Evolutionary conservation across 768 basidiomycete species (phyloP), one percentile per base, ranked within the genome.

Genomic region (Cystofilobasidium bisporidii): DNA sequence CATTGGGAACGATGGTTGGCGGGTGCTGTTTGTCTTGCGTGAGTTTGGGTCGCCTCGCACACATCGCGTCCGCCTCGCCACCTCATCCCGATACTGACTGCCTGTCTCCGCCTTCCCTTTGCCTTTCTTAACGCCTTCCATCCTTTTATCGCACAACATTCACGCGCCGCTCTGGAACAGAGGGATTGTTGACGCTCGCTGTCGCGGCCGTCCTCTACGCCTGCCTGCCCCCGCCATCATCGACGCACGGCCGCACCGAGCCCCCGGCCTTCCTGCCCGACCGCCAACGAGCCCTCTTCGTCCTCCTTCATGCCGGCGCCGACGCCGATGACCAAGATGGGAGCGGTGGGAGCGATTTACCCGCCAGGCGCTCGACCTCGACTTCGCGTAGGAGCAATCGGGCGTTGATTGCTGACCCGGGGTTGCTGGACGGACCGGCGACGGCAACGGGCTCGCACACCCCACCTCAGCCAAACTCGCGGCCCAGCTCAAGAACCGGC

Each of bases 21-120:
- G 60, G 18, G 43, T 45, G 12, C 57, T 69, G 3, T 69, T 69
- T 41, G 8, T 64, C 12, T 45, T 55, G 18, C 61, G 67, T 68
- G 40, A 10, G 67, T 63, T 17, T 17, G n/a, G n/a, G n/a, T n/a
- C n/a, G n/a, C n/a, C n/a, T n/a, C n/a, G n/a, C n/a, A n/a, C n/a
- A n/a, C n/a, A n/a, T n/a, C n/a, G n/a, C n/a, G n/a, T 20, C 45
- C 45, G 40, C 43, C 50, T 53, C 6, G 10, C 4, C 50, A 26
- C 48, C 20, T 9, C n/a, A 5, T 24, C 22, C 11, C 26, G 2
- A 2, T 24, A 15, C 48, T 24, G 11, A 10, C 26, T 8, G 45
- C 18, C 4, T 24, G 45, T 20, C 6, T 20, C 45, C n/a, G 4
- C 45, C 45, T 17, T 47, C n/a, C 9, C 45, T 47, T 47, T 18